phyloP scores from a whole-genome alignment of 345 rosid species.

The Rhodamnia rubescens region DNA sequence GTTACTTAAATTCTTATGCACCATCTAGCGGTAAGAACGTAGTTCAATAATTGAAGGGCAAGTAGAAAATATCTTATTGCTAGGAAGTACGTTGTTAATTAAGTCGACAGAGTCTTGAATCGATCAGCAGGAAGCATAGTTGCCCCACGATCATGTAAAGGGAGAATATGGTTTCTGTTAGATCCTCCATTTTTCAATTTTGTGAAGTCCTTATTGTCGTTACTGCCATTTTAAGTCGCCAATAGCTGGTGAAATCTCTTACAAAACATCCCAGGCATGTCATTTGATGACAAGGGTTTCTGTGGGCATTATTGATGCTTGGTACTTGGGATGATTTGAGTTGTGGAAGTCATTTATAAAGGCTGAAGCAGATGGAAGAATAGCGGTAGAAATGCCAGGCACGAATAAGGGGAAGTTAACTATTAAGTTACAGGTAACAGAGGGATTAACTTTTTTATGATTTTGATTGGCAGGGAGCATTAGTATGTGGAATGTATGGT shows the following conservation, averaged over 20 bases:
- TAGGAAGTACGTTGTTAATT: background rate
- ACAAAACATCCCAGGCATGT: background rate
- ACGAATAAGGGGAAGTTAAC: background rate
- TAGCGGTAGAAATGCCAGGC: background rate
- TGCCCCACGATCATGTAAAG: background rate
- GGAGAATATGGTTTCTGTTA: background rate
- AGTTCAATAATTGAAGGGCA: background rate
- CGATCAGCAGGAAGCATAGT: background rate
- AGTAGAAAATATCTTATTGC: background rate
- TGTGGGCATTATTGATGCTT: background rate
- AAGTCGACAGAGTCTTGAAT: background rate
- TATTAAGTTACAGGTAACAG: background rate
- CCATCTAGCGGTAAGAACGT: background rate
- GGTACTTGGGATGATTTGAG: background rate
- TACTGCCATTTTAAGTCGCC: background rate
- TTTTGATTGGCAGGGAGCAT: background rate
- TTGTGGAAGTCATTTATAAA: background rate
- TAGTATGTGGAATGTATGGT: background rate
- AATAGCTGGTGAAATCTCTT: background rate
- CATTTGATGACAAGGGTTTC: background rate
- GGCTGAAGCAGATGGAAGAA: background rate
- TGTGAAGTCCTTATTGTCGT: background rate
- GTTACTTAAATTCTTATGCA: background rate
- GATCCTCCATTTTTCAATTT: background rate
- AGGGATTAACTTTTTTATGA: background rate